A percentile compares a stretch with the other conserved stretches of the same genome.
phyloP scores from a whole-genome alignment of 2,329 filamentous ascomycete species.

The Claviceps purpurea region DNA sequence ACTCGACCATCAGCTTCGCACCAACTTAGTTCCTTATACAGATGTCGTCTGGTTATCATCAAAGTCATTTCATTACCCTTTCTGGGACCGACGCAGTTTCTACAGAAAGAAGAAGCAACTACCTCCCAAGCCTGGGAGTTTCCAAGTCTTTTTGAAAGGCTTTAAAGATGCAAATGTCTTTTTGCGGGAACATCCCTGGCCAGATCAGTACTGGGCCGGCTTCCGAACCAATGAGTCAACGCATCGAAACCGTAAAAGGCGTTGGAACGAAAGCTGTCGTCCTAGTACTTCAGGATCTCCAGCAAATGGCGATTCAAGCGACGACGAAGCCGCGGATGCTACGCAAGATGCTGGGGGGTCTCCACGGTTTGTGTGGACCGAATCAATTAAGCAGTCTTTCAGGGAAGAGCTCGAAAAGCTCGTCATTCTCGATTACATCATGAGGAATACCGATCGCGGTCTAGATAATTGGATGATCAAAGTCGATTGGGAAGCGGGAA shows the following conservation, averaged over 20 bases:
- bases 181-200: conserved; percentile 89
- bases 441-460: conserved; percentile 94
- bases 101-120: conserved; percentile 78
- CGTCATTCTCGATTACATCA: conserved; percentile 96
- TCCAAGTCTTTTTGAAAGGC: conserved; percentile 93
- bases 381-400: conserved; percentile 77
- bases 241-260: conserved; percentile 52
- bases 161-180: conserved; percentile 97
- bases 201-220: conserved; percentile 66
- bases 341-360: conserved; percentile 36
- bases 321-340: conserved; percentile 36
- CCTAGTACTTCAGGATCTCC: conserved; percentile 38
- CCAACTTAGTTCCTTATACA: conserved; percentile 89
- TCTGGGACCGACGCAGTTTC: conserved; percentile 83
- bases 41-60: conserved; percentile 90
- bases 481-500: conserved; percentile 72
- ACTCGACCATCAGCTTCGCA: conserved; percentile 77
- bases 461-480: conserved; percentile 99
- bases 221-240: conserved; percentile 52
- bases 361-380: conserved; percentile 70
- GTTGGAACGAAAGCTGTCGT: conserved; percentile 74
- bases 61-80: conserved; percentile 96
- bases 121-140: conserved; percentile 84
- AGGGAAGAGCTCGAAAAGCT: conserved; percentile 92
- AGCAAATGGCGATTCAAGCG: conserved; percentile 51